These are phyloP conservation scores for Colletotrichum liriopes DNA, from an alignment of 2,329 filamentous ascomycete genomes.

Conservation along the genomic window DNA sequence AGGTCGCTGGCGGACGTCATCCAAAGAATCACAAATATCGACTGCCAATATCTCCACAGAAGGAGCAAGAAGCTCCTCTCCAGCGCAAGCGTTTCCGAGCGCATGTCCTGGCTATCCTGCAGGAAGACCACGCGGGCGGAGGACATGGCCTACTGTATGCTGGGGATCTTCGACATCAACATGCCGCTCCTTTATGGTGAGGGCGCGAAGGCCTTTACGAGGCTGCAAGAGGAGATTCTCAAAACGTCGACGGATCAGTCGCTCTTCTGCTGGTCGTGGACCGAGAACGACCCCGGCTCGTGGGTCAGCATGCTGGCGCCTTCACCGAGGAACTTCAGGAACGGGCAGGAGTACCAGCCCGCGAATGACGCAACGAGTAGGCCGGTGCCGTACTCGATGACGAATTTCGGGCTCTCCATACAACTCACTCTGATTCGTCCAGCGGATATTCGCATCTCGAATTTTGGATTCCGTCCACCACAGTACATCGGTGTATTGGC, in stretches of 20 bases:
- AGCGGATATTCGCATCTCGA: neutral
- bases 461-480: neutral
- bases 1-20: slow-evolving; percentile 25
- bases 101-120: slow-evolving; percentile 51
- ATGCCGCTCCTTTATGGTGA: slow-evolving; percentile 51
- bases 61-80: slow-evolving; percentile 17
- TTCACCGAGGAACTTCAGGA: slow-evolving; percentile 26
- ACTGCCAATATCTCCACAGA: slow-evolving; percentile 22
- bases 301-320: slow-evolving; percentile 40
- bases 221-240: slow-evolving; percentile 43
- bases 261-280: slow-evolving; percentile 41
- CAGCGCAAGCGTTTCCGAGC: slow-evolving; percentile 45
- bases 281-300: slow-evolving; percentile 18
- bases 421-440: slow-evolving; percentile 19
- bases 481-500: slow-evolving; percentile 22
- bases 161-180: slow-evolving; percentile 50
- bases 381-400: slow-evolving; percentile 35
- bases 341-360: slow-evolving; percentile 12
- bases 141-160: slow-evolving; percentile 50
- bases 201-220: slow-evolving; percentile 46
- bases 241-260: slow-evolving; percentile 36
- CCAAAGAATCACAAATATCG: slow-evolving; percentile 24
- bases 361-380: slow-evolving; percentile 23
- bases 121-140: slow-evolving; percentile 46
- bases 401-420: slow-evolving; percentile 38